phyloP scores from a whole-genome alignment of 2,329 filamentous ascomycete genomes.

The Zalaria sp. region DNA sequence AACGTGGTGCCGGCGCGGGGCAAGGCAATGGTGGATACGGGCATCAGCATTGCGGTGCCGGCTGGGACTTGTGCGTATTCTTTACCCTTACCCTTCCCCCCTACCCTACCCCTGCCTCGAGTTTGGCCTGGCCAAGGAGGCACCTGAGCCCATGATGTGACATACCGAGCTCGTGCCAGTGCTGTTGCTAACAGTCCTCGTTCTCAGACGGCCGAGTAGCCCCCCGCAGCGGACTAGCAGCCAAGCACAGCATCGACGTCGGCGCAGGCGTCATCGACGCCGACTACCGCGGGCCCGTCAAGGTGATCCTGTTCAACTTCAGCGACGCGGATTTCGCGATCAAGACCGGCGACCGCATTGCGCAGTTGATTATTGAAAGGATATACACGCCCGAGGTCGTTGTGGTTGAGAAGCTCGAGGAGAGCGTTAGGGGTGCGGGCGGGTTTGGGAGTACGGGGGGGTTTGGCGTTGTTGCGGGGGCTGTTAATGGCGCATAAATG shows the following conservation, averaged over 20 bases:
- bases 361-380: constrained; percentile 85
- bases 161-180: too few species aligned
- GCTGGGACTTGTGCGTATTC: constrained; percentile 67
- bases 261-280: constrained; percentile 96
- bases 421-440: constrained; percentile 78
- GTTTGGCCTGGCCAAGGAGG: too few species aligned
- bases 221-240: constrained; percentile 77
- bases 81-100: neutral
- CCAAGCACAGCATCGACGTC: constrained; percentile 92
- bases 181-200: too few species aligned
- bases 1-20: constrained; percentile 67
- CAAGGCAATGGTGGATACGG: constrained; percentile 78
- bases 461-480: constrained; percentile 18
- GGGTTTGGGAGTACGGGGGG: constrained; percentile 81
- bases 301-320: constrained; percentile 91
- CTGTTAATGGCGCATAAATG: constrained; percentile 13
- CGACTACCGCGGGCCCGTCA: constrained; percentile 88
- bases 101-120: too few species aligned
- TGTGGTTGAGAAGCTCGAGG: constrained; percentile 79
- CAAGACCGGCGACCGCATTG: constrained; percentile 76
- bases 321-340: constrained; percentile 67
- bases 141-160: too few species aligned
- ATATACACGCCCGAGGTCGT: constrained; percentile 62
- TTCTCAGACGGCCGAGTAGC: constrained; percentile 88
- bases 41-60: constrained; percentile 81